Evolutionary conservation across 2,329 filamentous ascomycete genomes (phyloP), one percentile per base, ranked within the genome.

Genomic region (Chaetomium sp.): DNA sequence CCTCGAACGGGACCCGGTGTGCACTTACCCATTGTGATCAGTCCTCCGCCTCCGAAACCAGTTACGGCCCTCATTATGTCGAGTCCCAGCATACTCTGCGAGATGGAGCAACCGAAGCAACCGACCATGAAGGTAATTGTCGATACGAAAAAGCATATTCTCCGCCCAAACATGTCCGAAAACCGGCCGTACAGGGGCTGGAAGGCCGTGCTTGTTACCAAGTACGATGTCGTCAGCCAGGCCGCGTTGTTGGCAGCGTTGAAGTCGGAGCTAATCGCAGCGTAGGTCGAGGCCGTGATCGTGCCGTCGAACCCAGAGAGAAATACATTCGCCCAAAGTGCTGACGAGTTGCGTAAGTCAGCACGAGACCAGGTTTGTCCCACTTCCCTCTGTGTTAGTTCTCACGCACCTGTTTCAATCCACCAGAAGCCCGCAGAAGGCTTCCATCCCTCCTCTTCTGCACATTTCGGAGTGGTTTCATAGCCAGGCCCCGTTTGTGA

Each of bases 181-280:
- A 91, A 79, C 1, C 89, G 84, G 1, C 89, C 89, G 70, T 90
- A 90, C 0, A 92, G 80, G 0, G 89, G 89, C 72, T 91, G 87
- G 60, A 91, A 89, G 1, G 88, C 87, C 0, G 89, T 91, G 6
- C 84, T 87, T 0, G 89, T 91, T 64, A 92, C 79, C 25, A 92
- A 80, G 71, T 91, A 92, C 0, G 88, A 85, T 0, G 89, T 92
- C 1, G 88, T 90, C 25, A 92, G 78, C 90, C 90, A 92, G 0
- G 89, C 91, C 1, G 90, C 89, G 12, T 86, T 85, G 72, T 92
- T 91, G 12, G 88, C 87, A 3, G 89, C 85, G 67, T 86, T 81
- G 72, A 92, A 92, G 69, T 90, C 85, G n/a, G 88, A 91, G 54
- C 87, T 89, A 68, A 92, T 91, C 60, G 90, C 85, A 2, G 88